These are phyloP conservation scores for Pulicaria dysenterica DNA, from an alignment of 129 eudicot species.

Conservation along the genomic window DNA sequence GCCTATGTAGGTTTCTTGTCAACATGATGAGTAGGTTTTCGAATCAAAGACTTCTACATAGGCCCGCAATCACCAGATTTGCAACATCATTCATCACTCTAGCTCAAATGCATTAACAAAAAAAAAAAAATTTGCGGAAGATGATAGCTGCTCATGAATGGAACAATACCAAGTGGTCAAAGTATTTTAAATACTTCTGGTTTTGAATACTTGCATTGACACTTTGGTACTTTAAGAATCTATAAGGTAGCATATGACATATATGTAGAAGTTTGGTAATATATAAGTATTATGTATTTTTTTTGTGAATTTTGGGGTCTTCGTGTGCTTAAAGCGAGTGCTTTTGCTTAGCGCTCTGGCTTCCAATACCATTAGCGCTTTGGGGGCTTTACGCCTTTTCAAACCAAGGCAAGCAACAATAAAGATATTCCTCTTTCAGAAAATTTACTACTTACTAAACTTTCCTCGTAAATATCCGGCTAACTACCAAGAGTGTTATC, in stretches of 20 bases:
- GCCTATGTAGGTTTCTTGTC: conserved; percentile 3
- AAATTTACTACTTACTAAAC: not conserved
- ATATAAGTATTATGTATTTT: too few relatives aligned
- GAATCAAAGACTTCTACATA: conserved; percentile 1
- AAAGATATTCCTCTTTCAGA: not conserved
- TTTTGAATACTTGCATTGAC: too few relatives aligned
- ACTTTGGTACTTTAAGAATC: too few relatives aligned
- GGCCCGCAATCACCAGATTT: conserved; percentile 22
- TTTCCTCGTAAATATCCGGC: not conserved
- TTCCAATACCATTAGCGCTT: too few relatives aligned
- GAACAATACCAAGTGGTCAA: not conserved
- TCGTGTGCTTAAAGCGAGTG: too few relatives aligned
- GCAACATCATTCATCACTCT: conserved; percentile 32
- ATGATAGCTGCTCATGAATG: not conserved
- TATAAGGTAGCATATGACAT: too few relatives aligned
- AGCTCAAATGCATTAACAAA: conserved; percentile 1
- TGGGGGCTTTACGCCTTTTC: too few relatives aligned
- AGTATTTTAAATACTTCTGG: too few relatives aligned
- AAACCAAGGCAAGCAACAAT: conserved; percentile 1
- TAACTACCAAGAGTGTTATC: not conserved
- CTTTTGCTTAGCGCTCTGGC: too few relatives aligned
- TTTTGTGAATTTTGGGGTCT: too few relatives aligned
- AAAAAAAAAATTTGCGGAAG: conserved; percentile 9
- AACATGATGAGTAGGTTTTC: conserved; percentile 8
- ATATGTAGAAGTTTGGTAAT: too few relatives aligned